These are phyloP conservation scores for Xylaria sp. DNA, from an alignment of 2,329 filamentous ascomycete genomes.

Conservation along the genomic window DNA sequence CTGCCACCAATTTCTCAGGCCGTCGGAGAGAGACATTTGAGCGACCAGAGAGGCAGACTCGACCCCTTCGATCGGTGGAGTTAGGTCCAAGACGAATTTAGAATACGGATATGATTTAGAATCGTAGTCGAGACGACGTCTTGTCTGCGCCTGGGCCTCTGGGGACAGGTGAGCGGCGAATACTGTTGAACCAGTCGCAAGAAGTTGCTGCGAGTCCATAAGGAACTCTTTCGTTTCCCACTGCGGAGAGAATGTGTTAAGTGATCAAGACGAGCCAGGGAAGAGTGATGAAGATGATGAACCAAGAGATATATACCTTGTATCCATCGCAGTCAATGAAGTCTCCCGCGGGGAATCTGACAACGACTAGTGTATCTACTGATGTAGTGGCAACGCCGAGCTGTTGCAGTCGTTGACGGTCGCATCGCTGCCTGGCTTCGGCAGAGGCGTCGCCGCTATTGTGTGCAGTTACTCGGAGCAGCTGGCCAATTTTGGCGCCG, in stretches of 20 bases:
- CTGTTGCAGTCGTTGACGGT: not conserved
- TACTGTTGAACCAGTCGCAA: slow-evolving; percentile 57
- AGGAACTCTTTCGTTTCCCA: slow-evolving; percentile 53
- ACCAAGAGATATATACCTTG: slow-evolving; percentile 10
- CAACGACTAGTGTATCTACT: slow-evolving; percentile 32
- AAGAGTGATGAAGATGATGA: not conserved
- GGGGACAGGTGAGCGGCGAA: slow-evolving; percentile 59
- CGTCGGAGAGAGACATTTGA: slow-evolving; percentile 66
- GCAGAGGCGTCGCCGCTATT: not conserved
- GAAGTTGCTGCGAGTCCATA: slow-evolving; percentile 59
- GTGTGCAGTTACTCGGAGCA: not conserved
- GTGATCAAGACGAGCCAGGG: not conserved
- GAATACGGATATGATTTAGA: slow-evolving; percentile 37
- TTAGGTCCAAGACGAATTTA: slow-evolving; percentile 70
- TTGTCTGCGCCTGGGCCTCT: slow-evolving; percentile 54
- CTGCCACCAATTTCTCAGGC: slow-evolving; percentile 65
- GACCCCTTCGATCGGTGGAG: slow-evolving; percentile 69
- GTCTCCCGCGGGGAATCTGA: slow-evolving; percentile 28
- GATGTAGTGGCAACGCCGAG: slow-evolving; percentile 22
- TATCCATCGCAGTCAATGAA: slow-evolving; percentile 31
- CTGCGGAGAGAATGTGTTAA: slow-evolving; percentile 27
- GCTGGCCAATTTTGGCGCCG: slow-evolving; percentile 2
- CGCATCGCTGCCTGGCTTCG: not conserved
- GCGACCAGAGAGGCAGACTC: slow-evolving; percentile 69
- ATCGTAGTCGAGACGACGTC: slow-evolving; percentile 50